Conservation (phyloP, 441 rosid genomes). For the Corymbia calophylla region DNA sequence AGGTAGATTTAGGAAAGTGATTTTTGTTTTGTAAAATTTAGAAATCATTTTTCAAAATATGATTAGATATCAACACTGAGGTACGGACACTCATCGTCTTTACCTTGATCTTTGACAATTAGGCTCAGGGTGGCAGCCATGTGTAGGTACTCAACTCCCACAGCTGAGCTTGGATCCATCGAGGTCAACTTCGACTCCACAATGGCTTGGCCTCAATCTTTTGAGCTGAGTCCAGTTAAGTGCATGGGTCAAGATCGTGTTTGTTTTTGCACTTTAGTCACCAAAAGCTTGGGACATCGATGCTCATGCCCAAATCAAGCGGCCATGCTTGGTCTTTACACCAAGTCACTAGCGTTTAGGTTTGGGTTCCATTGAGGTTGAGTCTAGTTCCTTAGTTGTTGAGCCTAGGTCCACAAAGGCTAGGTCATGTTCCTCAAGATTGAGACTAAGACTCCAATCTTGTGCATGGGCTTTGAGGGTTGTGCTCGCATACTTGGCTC, state of each 20-base stretch:
- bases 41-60: neutral
- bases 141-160: neutral
- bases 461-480: neutral
- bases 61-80: neutral
- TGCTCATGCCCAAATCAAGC: neutral
- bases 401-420: neutral
- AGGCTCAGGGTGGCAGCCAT: accelerated
- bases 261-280: neutral
- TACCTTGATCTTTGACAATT: accelerated
- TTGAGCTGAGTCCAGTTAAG: accelerated
- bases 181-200: accelerated
- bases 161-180: accelerated
- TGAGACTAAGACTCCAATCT: accelerated
- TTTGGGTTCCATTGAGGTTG: neutral
- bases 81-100: accelerated
- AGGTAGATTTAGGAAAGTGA: neutral
- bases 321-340: accelerated
- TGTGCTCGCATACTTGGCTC: accelerated
- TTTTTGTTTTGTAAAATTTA: neutral
- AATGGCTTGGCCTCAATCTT: neutral
- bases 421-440: neutral
- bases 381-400: neutral
- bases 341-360: accelerated
- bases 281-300: neutral
- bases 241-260: accelerated